Evolutionary conservation across 306 rosid species (phyloP), one percentile per base, ranked within the genome.

Genomic region (Pterocarpus macrocarpus): DNA sequence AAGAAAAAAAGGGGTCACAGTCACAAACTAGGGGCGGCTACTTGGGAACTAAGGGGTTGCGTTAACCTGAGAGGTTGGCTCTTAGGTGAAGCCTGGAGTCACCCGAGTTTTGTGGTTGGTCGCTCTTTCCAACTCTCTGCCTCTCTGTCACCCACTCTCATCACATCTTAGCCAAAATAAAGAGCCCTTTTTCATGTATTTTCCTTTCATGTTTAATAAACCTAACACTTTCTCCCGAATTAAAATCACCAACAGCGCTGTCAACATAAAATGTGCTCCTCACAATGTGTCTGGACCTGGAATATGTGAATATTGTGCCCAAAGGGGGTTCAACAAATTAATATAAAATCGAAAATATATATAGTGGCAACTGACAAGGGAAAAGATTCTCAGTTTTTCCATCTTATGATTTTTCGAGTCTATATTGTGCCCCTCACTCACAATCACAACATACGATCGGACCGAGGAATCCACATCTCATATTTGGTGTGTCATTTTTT

Each of bases 71-170:
- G 44, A 67, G 43, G 32, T 83, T 84, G 90, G 88, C 91, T 67
- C 87, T 90, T 92, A 73, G 97, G 80, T 9, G 86, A 80, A 64
- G 30, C 83, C 41, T 78, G 78, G 89, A 88, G 95, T 44, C 97
- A 88, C 53, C 64, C 55, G 71, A 68, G 13, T 53, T 53, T 8
- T 80, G 35, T 49, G 61, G n/a, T 49, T 44, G 5, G n/a, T 79
- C 7, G 11, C 64, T 45, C 11, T 8, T 15, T 63, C 3, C 43
- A 57, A 65, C 66, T 44, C n/a, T 38, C 8, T 53, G 0, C 15
- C 39, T 81, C 32, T 78, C 58, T 65, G 50, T 69, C 39, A 16
- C 41, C 53, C 41, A 77, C 64, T 50, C 56, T 65, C 47, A 14
- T 77, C 47, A 14, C 59, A 64, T 57, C 52, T 49, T 63, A 61